These are phyloP conservation scores for Phellopilus nigrolimitatus DNA, from an alignment of 1,284 basidiomycete genomes.

Conservation along the genomic window DNA sequence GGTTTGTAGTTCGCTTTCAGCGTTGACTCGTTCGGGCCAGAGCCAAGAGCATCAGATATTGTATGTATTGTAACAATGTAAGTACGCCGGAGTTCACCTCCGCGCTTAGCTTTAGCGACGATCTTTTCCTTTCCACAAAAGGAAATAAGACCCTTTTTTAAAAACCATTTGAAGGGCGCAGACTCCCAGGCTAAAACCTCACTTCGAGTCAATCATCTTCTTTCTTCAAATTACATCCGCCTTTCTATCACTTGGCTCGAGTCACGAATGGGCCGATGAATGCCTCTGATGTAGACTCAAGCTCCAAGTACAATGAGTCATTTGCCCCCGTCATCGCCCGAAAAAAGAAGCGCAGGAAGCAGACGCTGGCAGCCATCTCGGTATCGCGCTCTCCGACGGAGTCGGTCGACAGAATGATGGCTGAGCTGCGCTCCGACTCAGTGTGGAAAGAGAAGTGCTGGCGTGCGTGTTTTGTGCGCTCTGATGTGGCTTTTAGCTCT, in stretches of 20 bases:
- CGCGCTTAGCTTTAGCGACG: too few species aligned
- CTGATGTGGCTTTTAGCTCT: conserved; percentile 13
- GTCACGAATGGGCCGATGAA: conserved; percentile 6
- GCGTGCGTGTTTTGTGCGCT: conserved; percentile 12
- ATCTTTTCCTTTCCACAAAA: too few species aligned
- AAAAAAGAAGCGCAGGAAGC: conserved; percentile 17
- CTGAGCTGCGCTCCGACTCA: conserved; percentile 11
- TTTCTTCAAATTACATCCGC: too few species aligned
- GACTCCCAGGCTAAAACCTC: too few species aligned
- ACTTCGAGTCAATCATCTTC: too few species aligned
- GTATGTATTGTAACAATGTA: too few species aligned
- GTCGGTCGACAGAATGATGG: conserved; percentile 3
- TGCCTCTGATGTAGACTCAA: neutral
- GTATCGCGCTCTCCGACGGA: conserved; percentile 4
- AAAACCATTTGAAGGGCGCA: too few species aligned
- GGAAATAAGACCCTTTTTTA: too few species aligned
- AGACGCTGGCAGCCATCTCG: neutral
- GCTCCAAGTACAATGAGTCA: conserved; percentile 7
- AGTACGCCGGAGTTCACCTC: too few species aligned
- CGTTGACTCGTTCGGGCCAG: too few species aligned
- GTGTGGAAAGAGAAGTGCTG: conserved; percentile 9
- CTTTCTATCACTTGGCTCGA: neutral
- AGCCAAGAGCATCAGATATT: too few species aligned
- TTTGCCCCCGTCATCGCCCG: conserved; percentile 10
- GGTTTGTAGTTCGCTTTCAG: too few species aligned